Percentiles rank a stretch among this genome's conserved stretches.
phyloP scores from a whole-genome alignment of 148 eudicot species.

The Tetragonia tetragonoides region DNA sequence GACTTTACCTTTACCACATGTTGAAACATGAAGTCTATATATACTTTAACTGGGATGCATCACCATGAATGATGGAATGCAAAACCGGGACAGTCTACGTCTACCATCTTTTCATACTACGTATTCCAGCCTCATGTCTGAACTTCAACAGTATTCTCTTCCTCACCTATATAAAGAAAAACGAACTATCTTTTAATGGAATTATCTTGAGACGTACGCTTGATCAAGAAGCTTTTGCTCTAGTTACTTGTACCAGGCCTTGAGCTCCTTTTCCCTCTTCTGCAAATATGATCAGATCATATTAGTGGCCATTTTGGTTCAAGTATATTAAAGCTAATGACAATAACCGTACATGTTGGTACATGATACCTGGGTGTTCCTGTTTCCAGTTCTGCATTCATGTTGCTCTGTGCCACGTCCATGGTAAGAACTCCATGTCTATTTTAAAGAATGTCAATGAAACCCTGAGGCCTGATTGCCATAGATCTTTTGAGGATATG shows the following conservation, averaged over 20 bases:
- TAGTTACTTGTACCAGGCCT: background rate
- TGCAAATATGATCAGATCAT: conserved; percentile 27
- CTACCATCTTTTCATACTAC: background rate
- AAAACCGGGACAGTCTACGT: conserved; percentile 6
- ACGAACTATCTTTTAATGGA: conserved; percentile 34
- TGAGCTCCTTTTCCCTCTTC: conserved; percentile 18
- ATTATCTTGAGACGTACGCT: conserved; percentile 13
- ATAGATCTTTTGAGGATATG: background rate
- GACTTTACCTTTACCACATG: background rate
- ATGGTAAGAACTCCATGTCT: background rate
- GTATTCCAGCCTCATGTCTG: conserved; percentile 12
- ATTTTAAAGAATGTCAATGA: background rate
- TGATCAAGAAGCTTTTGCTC: conserved; percentile 4
- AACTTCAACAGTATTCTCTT: background rate
- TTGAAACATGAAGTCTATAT: background rate
- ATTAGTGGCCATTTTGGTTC: conserved; percentile 16
- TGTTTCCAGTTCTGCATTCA: background rate
- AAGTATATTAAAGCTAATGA: conserved; percentile 19
- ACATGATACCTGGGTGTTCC: conserved; percentile 13
- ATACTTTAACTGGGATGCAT: background rate
- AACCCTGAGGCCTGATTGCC: background rate
- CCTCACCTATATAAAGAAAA: conserved; percentile 30
- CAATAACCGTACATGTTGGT: conserved; percentile 8
- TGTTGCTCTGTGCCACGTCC: background rate
- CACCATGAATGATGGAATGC: background rate